Conservation (phyloP, 1,284 basidiomycete species). For the Ganoderma leucocontextum region DNA sequence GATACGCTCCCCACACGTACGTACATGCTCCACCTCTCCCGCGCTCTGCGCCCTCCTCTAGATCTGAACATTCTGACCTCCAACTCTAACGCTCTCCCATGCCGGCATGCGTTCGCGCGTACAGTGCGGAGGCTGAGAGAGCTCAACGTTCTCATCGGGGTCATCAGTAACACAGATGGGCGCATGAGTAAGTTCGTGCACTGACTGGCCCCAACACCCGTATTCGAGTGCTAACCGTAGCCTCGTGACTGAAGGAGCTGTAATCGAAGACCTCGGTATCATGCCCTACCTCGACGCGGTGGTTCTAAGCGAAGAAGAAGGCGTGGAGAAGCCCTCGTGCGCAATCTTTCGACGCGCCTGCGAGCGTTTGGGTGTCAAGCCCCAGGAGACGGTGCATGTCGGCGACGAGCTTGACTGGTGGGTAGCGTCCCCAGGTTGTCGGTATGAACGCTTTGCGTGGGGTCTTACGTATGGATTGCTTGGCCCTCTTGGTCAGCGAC, state of each 20-base stretch:
- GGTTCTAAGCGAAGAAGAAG: conserved; percentile 70
- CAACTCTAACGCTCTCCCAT: conserved; percentile 6
- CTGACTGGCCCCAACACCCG: not conserved
- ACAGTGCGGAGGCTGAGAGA: conserved; percentile 57
- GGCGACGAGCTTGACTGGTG: conserved; percentile 77
- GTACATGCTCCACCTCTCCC: conserved; percentile 37
- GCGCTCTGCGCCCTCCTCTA: not conserved
- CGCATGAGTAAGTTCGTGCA: conserved; percentile 63
- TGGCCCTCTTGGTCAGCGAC: conserved; percentile 55
- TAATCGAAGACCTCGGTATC: conserved; percentile 66
- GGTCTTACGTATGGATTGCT: not conserved
- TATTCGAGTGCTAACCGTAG: not conserved
- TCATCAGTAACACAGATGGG: conserved; percentile 76
- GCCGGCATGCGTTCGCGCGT: not conserved
- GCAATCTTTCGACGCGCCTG: conserved; percentile 63
- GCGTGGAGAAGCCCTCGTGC: conserved; percentile 70
- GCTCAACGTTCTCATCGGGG: conserved; percentile 58
- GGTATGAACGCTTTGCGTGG: too few relatives aligned
- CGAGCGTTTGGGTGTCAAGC: conserved; percentile 39
- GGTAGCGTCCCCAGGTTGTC: conserved; percentile 31
- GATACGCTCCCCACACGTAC: conserved; percentile 69
- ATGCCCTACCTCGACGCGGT: conserved; percentile 57
- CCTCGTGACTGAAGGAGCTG: conserved; percentile 43
- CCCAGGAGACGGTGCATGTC: conserved; percentile 66
- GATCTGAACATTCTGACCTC: not conserved